These are phyloP conservation scores for Crithidia mellificae DNA, from an alignment of 208 protist genomes.

Conservation along the genomic window DNA sequence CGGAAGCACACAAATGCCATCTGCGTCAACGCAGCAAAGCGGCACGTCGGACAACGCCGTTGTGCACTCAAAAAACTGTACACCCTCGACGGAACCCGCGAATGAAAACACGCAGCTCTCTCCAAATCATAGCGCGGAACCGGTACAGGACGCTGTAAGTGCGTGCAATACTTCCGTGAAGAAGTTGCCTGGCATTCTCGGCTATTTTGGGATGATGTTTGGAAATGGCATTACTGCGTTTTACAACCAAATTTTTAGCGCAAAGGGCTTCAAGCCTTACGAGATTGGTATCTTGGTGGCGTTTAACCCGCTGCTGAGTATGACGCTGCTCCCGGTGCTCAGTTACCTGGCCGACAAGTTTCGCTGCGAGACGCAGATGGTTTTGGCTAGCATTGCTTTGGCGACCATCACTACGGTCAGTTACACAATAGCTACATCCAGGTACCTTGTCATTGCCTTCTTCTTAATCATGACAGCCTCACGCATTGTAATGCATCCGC, in stretches of 20 bases:
- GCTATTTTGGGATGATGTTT: slow-evolving; percentile 55
- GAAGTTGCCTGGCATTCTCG: slow-evolving; percentile 21
- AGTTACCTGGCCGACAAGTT: slow-evolving; percentile 53
- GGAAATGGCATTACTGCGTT: slow-evolving; percentile 39
- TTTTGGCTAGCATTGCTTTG: slow-evolving; percentile 21
- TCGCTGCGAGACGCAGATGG: slow-evolving; percentile 39
- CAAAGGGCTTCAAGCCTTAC: slow-evolving; percentile 36
- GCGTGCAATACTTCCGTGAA: slow-evolving; percentile 3
- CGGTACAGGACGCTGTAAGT: not conserved
- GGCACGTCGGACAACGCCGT: no score
- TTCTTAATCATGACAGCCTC: slow-evolving; percentile 38
- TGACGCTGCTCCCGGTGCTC: slow-evolving; percentile 48
- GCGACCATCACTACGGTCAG: slow-evolving; percentile 20
- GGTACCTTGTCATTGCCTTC: slow-evolving; percentile 4
- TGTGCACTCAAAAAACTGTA: no score
- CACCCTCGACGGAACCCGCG: no score
- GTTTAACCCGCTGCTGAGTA: slow-evolving; percentile 31
- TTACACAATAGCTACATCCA: slow-evolving; percentile 6
- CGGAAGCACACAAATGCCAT: no score
- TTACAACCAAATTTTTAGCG: slow-evolving; percentile 42
- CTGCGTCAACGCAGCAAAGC: no score
- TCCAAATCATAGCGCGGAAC: not conserved
- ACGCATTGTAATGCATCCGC: slow-evolving; percentile 35
- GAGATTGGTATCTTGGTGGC: slow-evolving; percentile 43
- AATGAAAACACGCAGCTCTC: no score